Base-by-base conservation (phyloP, 495 filamentous ascomycete species). In the Neurospora sp. region DNA sequence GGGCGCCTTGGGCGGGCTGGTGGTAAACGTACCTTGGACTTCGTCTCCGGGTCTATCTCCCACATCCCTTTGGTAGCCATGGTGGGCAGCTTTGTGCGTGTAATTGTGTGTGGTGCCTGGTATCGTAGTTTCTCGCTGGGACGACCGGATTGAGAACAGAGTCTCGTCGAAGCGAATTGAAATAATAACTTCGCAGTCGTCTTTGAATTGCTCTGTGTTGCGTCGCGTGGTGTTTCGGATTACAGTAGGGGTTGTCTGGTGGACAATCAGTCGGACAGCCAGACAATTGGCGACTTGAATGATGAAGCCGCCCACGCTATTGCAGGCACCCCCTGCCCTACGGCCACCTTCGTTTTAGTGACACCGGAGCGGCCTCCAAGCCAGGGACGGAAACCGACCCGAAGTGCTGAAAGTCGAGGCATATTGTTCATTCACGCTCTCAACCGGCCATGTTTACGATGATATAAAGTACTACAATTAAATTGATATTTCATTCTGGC, bases 11-110 rank as follows among this genome's bases (percentile, higher is more conserved):
- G n/a, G 45, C 20, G n/a, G 45, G n/a, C 20, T 53, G 45, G 20
- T 53, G 3, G 14, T 42, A n/a, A n/a, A 71, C 77, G 9, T 84
- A 97, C 94, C 90, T 97, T 97, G 76, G 89, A 90, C 83, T 92
- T 89, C 41, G 94, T 97, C 84, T 97, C 94, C 22, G 95, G 94
- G 83, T 98, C 95, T 74, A 98, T 94, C 82, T 98, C 95, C 95
- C 95, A 98, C 92, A 96, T 94, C 78, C 83, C 86, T 72, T 84
- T 86, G 70, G 84, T 81, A 41, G 83, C 80, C 84, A 85, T 85
- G 69, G 74, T 68, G 73, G 71, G 75, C 69, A 71, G 22, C 53
- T 61, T 61, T 61, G 12, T 61, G 35, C 27, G 53, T 61, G 53
- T 16, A 1, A 61, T 35, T 31, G 27, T 14, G 53, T 10, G 53